Percentiles rank a stretch among this genome's conserved stretches.
Conservation (phyloP, 179 eudicot genomes). For the Beta macrorhiza region DNA sequence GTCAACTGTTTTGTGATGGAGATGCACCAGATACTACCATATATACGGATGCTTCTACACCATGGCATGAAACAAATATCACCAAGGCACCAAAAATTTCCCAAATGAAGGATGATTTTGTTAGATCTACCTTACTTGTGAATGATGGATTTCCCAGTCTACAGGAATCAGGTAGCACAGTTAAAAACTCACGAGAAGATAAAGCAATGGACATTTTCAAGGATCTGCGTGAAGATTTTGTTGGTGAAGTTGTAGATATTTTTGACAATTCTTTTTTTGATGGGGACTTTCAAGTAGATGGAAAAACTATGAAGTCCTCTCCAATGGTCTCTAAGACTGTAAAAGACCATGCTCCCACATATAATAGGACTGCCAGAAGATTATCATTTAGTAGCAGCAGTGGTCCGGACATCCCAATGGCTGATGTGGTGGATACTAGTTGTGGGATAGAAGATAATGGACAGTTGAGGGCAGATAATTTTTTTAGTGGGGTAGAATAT, state of each 20-base stretch:
- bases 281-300: constrained; percentile 35
- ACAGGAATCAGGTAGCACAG: constrained; percentile 22
- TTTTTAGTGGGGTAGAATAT: constrained; percentile 31
- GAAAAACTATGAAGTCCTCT: constrained; percentile 34
- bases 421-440: constrained; percentile 39
- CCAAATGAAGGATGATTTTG: constrained; percentile 23
- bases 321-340: constrained; percentile 30
- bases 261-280: constrained; percentile 34
- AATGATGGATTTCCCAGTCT: constrained; percentile 24
- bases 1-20: constrained; percentile 38
- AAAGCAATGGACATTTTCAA: constrained; percentile 29
- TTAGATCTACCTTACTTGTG: constrained; percentile 19
- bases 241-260: constrained; percentile 69
- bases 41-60: constrained; percentile 15
- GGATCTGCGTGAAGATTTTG: constrained; percentile 42
- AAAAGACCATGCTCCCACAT: constrained; percentile 33
- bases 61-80: constrained; percentile 26
- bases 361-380: constrained; percentile 44
- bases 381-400: constrained; percentile 41
- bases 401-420: constrained; percentile 46
- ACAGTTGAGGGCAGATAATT: constrained; percentile 32
- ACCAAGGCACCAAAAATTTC: constrained; percentile 15
- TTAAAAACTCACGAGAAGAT: constrained; percentile 28
- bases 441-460: constrained; percentile 37
- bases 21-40: constrained; percentile 27